Percentiles rank a stretch among this genome's conserved stretches.
Evolutionary conservation across 495 filamentous ascomycete species (phyloP).

Genomic region (Cryomyces minteri): DNA sequence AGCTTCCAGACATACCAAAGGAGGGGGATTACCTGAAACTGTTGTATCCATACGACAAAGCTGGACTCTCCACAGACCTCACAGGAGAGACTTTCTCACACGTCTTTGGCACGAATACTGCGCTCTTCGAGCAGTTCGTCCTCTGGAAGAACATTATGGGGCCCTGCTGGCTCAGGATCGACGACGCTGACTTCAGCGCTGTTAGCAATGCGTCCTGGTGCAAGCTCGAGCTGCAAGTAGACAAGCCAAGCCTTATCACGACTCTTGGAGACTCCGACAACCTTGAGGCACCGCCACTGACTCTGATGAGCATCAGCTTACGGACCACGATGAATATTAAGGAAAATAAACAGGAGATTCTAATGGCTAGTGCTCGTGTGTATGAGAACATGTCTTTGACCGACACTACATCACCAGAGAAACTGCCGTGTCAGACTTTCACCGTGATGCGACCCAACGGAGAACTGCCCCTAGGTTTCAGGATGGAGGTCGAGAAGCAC

Average conservation of each 20-base stretch:
- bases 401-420: slow-evolving; percentile 76
- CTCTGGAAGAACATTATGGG: slow-evolving; percentile 98
- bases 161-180: slow-evolving; percentile 87
- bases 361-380: slow-evolving; percentile 73
- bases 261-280: slow-evolving; percentile 56
- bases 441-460: slow-evolving; percentile 74
- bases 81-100: slow-evolving; percentile 84
- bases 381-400: slow-evolving; percentile 79
- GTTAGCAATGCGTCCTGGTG: slow-evolving; percentile 93
- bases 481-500: slow-evolving; percentile 49
- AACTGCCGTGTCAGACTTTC: slow-evolving; percentile 74
- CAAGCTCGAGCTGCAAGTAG: slow-evolving; percentile 75
- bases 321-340: slow-evolving; percentile 77
- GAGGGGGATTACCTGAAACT: slow-evolving; percentile 86
- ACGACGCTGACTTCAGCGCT: slow-evolving; percentile 60
- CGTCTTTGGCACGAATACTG: slow-evolving; percentile 86
- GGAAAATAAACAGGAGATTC: slow-evolving; percentile 91
- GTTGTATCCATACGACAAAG: slow-evolving; percentile 75
- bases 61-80: slow-evolving; percentile 46
- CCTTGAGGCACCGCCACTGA: slow-evolving; percentile 67
- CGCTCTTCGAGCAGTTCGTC: slow-evolving; percentile 93
- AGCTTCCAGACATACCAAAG: slow-evolving; percentile 69
- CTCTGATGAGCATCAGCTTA: slow-evolving; percentile 83
- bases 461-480: slow-evolving; percentile 70
- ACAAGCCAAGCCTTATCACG: slow-evolving; percentile 54